Evolutionary conservation across 768 basidiomycete species (phyloP).

Genomic region (Podaxis sp.): DNA sequence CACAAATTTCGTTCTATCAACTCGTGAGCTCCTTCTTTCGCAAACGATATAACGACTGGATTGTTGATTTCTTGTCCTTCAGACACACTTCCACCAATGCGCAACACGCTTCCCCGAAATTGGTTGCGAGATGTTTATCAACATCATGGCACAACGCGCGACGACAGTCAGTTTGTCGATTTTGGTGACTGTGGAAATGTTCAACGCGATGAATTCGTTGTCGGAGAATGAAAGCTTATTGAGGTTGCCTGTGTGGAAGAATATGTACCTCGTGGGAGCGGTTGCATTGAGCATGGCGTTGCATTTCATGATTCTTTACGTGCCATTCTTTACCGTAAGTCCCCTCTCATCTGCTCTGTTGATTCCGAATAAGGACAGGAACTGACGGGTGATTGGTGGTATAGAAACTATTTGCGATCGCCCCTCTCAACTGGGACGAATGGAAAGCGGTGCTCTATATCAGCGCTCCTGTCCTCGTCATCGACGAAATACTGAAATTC

Average conservation of each 20-base stretch:
- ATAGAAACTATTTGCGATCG: conserved; percentile 85
- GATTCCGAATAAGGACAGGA: neutral
- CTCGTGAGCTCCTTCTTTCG: conserved; percentile 54
- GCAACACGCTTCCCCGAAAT: conserved; percentile 79
- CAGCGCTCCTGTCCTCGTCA: conserved; percentile 82
- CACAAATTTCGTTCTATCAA: conserved; percentile 91
- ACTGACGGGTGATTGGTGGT: neutral
- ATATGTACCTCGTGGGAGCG: conserved; percentile 87
- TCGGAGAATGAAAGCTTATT: conserved; percentile 96
- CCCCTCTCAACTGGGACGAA: conserved; percentile 90
- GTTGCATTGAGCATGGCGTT: conserved; percentile 89
- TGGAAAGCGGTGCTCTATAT: conserved; percentile 92
- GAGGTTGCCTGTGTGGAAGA: conserved; percentile 89
- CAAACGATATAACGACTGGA: neutral
- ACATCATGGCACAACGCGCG: conserved; percentile 79
- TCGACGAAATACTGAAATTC: conserved; percentile 91
- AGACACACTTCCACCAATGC: conserved; percentile 98
- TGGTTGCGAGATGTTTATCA: conserved; percentile 95
- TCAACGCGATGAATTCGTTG: conserved; percentile 97
- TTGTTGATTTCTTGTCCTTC: neutral
- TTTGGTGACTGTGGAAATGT: conserved; percentile 95
- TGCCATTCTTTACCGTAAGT: conserved; percentile 88
- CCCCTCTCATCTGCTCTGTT: conserved; percentile 26
- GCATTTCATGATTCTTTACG: conserved; percentile 94
- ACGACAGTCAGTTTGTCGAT: conserved; percentile 97